Evolutionary conservation across 1,139 yeast genomes (phyloP).

Genomic region (Candida buenavistaensis): DNA sequence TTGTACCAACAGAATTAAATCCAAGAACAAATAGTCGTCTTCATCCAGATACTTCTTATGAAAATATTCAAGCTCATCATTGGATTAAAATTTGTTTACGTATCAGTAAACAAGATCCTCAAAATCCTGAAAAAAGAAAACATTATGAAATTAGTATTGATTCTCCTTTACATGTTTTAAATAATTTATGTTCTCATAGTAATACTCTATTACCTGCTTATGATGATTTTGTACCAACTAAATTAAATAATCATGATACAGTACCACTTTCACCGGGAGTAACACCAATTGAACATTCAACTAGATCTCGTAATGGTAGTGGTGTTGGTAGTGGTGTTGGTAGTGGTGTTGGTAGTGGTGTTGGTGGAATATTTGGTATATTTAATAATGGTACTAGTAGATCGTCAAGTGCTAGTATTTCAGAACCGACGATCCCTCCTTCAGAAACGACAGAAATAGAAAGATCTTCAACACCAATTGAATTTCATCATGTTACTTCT

Average conservation of each 20-base stretch:
- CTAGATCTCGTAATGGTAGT: conserved; percentile 4
- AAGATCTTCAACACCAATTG: conserved; percentile 10
- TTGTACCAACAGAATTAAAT: conserved; percentile 65
- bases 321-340: no score
- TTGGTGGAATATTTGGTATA: conserved; percentile 6
- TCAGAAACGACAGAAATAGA: neutral
- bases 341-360: neutral
- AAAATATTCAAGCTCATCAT: conserved; percentile 81
- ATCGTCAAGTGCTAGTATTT: no score
- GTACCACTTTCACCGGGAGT: conserved; percentile 59
- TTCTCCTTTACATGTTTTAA: conserved; percentile 80
- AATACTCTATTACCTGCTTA: conserved; percentile 67
- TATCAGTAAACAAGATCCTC: conserved; percentile 63
- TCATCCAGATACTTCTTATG: conserved; percentile 82
- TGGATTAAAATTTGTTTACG: conserved; percentile 90
- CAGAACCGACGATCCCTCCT: no score
- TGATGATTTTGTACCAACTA: conserved; percentile 25
- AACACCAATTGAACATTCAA: conserved; percentile 41
- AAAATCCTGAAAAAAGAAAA: conserved; percentile 61
- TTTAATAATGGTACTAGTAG: neutral
- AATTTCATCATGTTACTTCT: conserved; percentile 31
- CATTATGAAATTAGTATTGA: conserved; percentile 92
- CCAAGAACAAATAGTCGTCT: conserved; percentile 44
- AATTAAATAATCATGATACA: conserved; percentile 21
- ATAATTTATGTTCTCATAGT: conserved; percentile 67